Evolutionary conservation across 208 protist genomes (phyloP), one percentile per base, ranked within the genome.

Genomic region (Leishmania braziliensis): DNA sequence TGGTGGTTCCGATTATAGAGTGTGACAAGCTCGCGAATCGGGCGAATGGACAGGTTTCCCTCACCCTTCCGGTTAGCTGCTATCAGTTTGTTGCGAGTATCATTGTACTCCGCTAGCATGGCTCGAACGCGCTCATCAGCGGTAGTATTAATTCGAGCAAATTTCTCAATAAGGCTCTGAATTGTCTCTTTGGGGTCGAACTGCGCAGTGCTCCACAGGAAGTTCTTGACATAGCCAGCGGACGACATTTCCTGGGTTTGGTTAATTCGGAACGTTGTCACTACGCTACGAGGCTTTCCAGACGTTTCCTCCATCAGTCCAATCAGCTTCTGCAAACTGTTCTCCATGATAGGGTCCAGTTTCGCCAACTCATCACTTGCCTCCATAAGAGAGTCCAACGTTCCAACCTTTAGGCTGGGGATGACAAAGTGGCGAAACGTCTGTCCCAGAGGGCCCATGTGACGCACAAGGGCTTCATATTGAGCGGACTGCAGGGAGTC

Each of bases 321-420:
- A 79, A 97, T 92, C 16, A 97, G 71, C 66, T 96, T 98, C 39
- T 92, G 83, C 56, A 97, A 88, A 26, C 83, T 92, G 70, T 84
- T 87, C 77, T 98, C 95, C 80, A 95, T 80, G 39, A 84, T 62
- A 29, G 91, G 77, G 79, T 98, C 95, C 18, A 98, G 84, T 66
- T 96, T 98, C 23, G 83, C 78, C 5, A 98, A 86, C 62, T 97
- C 94, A 79, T 98, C 95, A 71, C 93, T 97, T 46, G 91, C 91
- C 77, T 97, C 94, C 88, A 98, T 96, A 39, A 98, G 81, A 9
- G 93, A 95, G 79, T 98, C 95, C 18, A 98, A 85, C 9, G 95
- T 97, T 70, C 95, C 95, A 9, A 97, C 90, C 74, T 93, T 95
- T 3, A 98, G 83, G 20, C 75, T 85, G 3, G 95, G 95, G 72